Percentiles rank a stretch among this genome's conserved stretches.
Conservation (phyloP, 495 filamentous ascomycete genomes). For the Daldinia concentrica region DNA sequence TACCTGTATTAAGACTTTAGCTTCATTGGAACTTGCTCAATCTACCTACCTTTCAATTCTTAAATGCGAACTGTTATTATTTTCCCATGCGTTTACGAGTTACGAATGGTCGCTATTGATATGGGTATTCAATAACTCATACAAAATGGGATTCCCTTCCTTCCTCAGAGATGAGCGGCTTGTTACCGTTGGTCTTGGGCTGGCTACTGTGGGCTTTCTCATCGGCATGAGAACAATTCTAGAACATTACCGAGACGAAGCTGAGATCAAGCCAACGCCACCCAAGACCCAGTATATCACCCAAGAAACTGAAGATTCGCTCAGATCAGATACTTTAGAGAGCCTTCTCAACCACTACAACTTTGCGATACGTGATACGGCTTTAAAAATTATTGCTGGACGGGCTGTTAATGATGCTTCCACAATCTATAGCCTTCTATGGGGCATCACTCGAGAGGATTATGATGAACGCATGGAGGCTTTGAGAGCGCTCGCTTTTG, state of each 20-base stretch:
- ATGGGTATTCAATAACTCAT: conserved; percentile 23
- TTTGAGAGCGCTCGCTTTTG: conserved; percentile 57
- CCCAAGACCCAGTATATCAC: conserved; percentile 68
- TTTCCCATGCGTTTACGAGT: neutral
- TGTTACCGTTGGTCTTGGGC: conserved; percentile 51
- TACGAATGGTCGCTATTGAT: conserved; percentile 2
- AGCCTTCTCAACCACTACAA: conserved; percentile 64
- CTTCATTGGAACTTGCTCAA: neutral
- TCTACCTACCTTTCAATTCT: neutral
- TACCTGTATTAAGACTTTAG: neutral
- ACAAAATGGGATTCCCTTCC: conserved; percentile 48
- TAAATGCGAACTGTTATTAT: neutral
- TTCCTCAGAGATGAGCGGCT: conserved; percentile 56
- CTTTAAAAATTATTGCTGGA: conserved; percentile 62
- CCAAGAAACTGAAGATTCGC: conserved; percentile 66
- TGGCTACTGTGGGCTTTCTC: conserved; percentile 50
- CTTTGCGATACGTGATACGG: conserved; percentile 61
- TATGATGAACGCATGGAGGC: conserved; percentile 61
- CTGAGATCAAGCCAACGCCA: conserved; percentile 56
- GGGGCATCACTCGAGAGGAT: conserved; percentile 59
- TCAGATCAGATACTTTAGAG: conserved; percentile 58
- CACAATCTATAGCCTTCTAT: conserved; percentile 55
- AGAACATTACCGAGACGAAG: conserved; percentile 57
- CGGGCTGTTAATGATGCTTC: conserved; percentile 58
- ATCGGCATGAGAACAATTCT: conserved; percentile 53